Percentiles rank a stretch among this genome's conserved stretches.
Evolutionary conservation across 176 grass and related monocot species (phyloP).

Genomic region (Carex cristatella): DNA sequence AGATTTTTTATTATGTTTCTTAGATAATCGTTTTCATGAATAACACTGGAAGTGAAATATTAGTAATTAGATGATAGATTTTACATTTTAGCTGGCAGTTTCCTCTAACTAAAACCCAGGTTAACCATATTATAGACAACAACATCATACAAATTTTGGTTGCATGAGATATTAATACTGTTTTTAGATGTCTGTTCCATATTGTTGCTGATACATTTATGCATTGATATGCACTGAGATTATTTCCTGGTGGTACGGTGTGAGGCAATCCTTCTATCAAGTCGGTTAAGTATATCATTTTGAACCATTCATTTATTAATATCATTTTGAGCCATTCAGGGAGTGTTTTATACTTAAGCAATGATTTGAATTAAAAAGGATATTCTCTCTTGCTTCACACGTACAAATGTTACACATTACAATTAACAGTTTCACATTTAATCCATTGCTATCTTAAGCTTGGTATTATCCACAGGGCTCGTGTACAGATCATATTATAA

Average conservation of each 20-base stretch:
- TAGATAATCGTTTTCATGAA: background rate
- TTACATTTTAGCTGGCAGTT: background rate
- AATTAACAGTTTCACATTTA: background rate
- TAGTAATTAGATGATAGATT: background rate
- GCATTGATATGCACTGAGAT: background rate
- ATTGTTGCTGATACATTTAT: background rate
- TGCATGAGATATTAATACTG: background rate
- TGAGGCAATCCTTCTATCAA: background rate
- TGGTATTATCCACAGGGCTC: background rate
- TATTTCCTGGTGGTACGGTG: background rate
- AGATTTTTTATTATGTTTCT: background rate
- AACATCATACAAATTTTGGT: background rate
- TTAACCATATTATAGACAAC: background rate
- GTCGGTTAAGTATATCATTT: background rate
- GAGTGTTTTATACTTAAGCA: background rate
- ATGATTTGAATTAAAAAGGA: background rate
- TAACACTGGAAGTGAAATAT: background rate
- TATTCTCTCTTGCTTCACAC: background rate
- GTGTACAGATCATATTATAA: conserved; percentile 9
- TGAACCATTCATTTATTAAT: background rate
- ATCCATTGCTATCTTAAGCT: background rate
- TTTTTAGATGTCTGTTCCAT: background rate
- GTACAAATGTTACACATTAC: background rate
- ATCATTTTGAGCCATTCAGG: background rate
- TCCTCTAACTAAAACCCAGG: background rate